Conservation (phyloP, 1,284 basidiomycete genomes). For the Paramarasmius palmivorus region DNA sequence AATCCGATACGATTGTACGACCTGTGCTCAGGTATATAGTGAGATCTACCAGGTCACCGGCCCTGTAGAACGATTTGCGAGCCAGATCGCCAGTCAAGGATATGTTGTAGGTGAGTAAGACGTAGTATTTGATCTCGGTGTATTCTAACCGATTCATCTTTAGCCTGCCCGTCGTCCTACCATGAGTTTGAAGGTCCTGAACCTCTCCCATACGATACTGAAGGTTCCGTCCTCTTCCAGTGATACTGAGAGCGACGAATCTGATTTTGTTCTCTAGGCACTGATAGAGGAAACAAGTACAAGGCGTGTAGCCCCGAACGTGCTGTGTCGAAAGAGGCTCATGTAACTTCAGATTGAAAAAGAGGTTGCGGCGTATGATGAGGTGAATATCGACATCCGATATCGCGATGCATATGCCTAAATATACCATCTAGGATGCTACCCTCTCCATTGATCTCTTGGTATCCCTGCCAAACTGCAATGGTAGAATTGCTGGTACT, state of each 20-base stretch:
- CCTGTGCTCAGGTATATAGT: conserved; percentile 34
- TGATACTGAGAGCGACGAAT: not conserved
- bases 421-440: conserved; percentile 56
- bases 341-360: conserved; percentile 72
- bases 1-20: not conserved
- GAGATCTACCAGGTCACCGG: conserved; percentile 89
- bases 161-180: conserved; percentile 80
- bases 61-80: conserved; percentile 86
- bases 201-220: conserved; percentile 81
- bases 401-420: not conserved
- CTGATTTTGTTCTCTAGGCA: conserved; percentile 37
- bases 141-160: conserved; percentile 5
- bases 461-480: conserved; percentile 75
- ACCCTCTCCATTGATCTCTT: conserved; percentile 78
- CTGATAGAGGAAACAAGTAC: conserved; percentile 87
- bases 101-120: conserved; percentile 66
- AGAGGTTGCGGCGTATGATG: conserved; percentile 79
- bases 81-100: conserved; percentile 90
- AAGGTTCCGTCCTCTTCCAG: conserved; percentile 48
- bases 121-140: not conserved
- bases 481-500: conserved; percentile 82
- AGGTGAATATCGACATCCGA: conserved; percentile 45
- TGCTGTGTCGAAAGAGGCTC: not conserved
- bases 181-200: conserved; percentile 92
- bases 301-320: conserved; percentile 51